Percentiles rank a stretch among this genome's conserved stretches.
Evolutionary conservation across 768 basidiomycete genomes (phyloP).

Genomic region (Boletus subcaerulescens): DNA sequence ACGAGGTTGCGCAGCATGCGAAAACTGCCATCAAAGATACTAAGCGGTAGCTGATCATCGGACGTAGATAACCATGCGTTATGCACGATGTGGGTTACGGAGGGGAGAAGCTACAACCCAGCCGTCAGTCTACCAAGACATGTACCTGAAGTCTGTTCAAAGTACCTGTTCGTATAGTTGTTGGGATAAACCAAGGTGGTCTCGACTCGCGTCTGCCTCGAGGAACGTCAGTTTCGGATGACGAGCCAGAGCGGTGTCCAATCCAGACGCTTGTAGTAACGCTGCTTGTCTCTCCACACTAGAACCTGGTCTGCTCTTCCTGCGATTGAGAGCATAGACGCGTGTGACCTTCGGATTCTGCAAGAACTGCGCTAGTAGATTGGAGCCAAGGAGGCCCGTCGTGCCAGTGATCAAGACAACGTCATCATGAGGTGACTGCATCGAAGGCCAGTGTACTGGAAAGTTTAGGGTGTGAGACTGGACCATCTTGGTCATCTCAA

Average conservation of each 20-base stretch:
- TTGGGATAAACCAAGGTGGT: slow-evolving; percentile 26
- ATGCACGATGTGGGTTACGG: slow-evolving; percentile 39
- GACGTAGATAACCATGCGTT: slow-evolving; percentile 23
- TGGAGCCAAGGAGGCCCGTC: slow-evolving; percentile 33
- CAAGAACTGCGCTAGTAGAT: slow-evolving; percentile 25
- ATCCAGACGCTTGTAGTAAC: slow-evolving; percentile 30
- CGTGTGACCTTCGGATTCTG: slow-evolving; percentile 5
- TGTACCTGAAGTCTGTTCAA: neutral
- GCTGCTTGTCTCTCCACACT: slow-evolving; percentile 26
- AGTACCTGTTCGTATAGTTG: slow-evolving; percentile 28
- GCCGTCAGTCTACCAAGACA: neutral
- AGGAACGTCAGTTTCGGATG: slow-evolving; percentile 33
- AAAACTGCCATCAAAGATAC: slow-evolving; percentile 9
- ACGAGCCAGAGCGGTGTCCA: slow-evolving; percentile 26
- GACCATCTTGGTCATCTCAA: slow-evolving; percentile 13
- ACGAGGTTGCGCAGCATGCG: slow-evolving; percentile 30
- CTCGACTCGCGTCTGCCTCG: slow-evolving; percentile 26
- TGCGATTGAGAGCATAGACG: slow-evolving; percentile 32
- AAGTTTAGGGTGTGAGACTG: slow-evolving; percentile 2
- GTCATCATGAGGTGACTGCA: neutral
- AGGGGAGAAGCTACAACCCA: slow-evolving; percentile 14
- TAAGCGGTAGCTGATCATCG: slow-evolving; percentile 3
- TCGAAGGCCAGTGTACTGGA: slow-evolving; percentile 6
- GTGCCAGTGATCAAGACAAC: slow-evolving; percentile 35
- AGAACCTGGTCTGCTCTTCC: slow-evolving; percentile 10